phyloP scores from a whole-genome alignment of 2,329 filamentous ascomycete genomes.

The Graphiopsis chlorocephala region DNA sequence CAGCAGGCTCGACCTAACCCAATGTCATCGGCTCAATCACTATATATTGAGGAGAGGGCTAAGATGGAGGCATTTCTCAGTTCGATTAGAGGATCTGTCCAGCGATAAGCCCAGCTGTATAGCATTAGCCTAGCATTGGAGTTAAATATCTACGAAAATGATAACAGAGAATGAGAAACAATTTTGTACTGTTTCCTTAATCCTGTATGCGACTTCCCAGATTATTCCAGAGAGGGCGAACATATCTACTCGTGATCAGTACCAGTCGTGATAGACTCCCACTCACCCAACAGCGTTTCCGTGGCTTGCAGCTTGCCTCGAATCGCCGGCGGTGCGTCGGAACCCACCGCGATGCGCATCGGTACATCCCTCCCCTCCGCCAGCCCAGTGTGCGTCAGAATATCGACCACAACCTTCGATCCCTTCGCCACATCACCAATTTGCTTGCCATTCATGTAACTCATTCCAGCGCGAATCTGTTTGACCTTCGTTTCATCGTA shows the following conservation, averaged over 20 bases:
- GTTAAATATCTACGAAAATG: no score
- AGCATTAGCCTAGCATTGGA: no score
- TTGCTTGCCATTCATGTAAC: background rate
- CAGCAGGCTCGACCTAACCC: background rate
- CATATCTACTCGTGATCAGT: background rate
- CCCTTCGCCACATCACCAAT: background rate
- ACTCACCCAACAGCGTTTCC: background rate
- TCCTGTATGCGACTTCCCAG: no score
- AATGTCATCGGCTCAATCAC: background rate
- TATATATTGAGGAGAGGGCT: background rate
- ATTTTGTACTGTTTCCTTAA: no score
- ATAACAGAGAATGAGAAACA: no score
- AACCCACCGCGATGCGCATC: background rate
- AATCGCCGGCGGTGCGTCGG: background rate
- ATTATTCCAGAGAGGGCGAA: no score
- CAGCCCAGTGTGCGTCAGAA: background rate
- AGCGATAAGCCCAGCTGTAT: background rate
- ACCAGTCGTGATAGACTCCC: background rate
- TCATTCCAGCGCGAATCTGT: background rate
- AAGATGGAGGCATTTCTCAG: background rate
- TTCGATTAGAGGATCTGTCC: background rate
- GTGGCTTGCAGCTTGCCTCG: background rate
- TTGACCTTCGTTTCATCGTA: background rate
- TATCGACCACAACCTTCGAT: background rate
- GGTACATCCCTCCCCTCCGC: background rate